Conservation (phyloP, 2,329 filamentous ascomycete genomes). For the Incumbomyces delicatus region DNA sequence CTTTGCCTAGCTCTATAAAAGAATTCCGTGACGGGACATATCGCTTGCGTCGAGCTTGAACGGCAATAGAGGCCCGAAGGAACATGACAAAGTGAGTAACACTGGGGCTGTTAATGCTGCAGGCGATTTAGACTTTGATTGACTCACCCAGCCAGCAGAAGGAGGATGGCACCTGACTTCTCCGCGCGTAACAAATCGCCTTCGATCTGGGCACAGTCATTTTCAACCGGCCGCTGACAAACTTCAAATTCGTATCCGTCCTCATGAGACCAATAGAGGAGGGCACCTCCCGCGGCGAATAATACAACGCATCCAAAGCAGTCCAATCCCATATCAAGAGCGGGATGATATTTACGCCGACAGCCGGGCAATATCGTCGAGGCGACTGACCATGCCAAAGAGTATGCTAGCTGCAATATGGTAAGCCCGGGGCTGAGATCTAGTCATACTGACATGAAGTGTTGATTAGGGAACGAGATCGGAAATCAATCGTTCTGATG, state of each 20-base stretch:
- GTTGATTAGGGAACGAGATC: not conserved
- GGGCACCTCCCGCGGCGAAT: not conserved
- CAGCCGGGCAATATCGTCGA: conserved; percentile 2
- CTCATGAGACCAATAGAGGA: not conserved
- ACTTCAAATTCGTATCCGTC: not conserved
- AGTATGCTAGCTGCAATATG: not conserved
- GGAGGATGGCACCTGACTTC: not conserved
- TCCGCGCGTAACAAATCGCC: not conserved
- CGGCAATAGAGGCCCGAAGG: not conserved
- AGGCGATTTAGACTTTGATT: not conserved
- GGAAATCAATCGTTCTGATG: not conserved
- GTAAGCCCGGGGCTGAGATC: not conserved
- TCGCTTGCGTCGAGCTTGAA: not conserved
- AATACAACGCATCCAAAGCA: not conserved
- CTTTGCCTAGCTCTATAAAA: conserved; percentile 2
- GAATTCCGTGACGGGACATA: conserved; percentile 4
- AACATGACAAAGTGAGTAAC: conserved; percentile 2
- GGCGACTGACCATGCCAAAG: not conserved
- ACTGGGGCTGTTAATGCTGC: too few relatives aligned
- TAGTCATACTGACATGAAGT: not conserved
- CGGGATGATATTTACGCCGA: conserved; percentile 6
- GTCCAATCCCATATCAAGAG: conserved; percentile 3
- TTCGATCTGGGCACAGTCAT: not conserved
- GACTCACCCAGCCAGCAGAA: conserved; percentile 1
- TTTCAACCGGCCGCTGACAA: not conserved